Percentiles rank a stretch among this genome's conserved stretches.
Conservation (phyloP, 225 moss, liverwort and hornwort species). For the Physcomitrellopsis africana region DNA sequence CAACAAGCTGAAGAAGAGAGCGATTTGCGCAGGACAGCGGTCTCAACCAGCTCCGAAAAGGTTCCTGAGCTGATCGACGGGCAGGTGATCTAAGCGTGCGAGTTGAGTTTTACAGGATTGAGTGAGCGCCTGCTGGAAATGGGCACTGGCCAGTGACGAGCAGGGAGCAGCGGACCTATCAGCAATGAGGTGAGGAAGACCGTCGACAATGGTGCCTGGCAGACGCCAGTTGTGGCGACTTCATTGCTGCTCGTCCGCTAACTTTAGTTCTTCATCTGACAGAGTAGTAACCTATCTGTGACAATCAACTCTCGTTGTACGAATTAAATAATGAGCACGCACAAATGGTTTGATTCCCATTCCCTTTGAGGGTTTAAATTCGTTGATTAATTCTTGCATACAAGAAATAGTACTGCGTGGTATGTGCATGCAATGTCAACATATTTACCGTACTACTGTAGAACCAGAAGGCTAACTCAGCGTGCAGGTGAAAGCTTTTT, state of each 20-base stretch:
- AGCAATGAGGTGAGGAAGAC: constrained; percentile 20
- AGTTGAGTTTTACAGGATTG: constrained; percentile 17
- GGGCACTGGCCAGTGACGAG: constrained; percentile 29
- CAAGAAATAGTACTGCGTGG: constrained; percentile 2
- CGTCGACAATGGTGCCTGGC: constrained; percentile 21
- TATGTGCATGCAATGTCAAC: too few species aligned
- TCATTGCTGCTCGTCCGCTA: background rate
- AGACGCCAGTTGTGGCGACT: background rate
- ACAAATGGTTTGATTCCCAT: background rate
- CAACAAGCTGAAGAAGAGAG: background rate
- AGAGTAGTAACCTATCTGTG: constrained; percentile 2
- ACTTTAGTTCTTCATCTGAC: constrained; percentile 26
- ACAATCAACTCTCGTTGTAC: constrained; percentile 6
- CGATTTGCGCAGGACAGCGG: background rate
- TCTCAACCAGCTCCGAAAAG: background rate
- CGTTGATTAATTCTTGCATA: background rate
- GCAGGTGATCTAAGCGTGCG: background rate
- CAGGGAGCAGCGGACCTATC: constrained; percentile 23
- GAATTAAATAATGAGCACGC: background rate
- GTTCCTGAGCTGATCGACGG: background rate
- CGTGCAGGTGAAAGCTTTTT: too few species aligned
- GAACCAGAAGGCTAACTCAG: too few species aligned
- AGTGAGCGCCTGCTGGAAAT: constrained; percentile 15
- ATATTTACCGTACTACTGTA: too few species aligned
- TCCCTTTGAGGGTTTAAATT: background rate